A percentile compares a stretch with the other conserved stretches of the same genome.
Conservation (phyloP, 2,329 filamentous ascomycete genomes). For the Cladosporium sp. region DNA sequence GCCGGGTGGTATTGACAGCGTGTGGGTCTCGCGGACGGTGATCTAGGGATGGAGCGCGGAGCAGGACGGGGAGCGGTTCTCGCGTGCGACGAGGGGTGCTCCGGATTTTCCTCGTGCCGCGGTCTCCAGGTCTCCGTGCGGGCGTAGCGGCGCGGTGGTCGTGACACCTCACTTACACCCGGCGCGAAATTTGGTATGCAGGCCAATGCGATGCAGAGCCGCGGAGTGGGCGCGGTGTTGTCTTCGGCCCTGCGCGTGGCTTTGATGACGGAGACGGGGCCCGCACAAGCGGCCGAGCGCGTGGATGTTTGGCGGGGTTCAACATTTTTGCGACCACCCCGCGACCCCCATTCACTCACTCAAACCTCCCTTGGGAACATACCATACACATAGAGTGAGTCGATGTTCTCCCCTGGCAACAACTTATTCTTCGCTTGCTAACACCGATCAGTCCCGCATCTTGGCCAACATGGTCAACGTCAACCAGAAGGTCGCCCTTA, state of each 20-base stretch:
- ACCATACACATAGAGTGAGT: slow-evolving; percentile 6
- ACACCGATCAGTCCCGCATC: too few species aligned
- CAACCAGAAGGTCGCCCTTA: slow-evolving; percentile 64
- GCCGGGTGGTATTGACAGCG: neutral
- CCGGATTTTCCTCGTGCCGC: neutral
- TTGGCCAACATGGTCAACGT: slow-evolving; percentile 42
- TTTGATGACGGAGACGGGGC: too few species aligned
- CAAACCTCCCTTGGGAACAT: neutral
- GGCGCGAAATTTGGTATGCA: too few species aligned
- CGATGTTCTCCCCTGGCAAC: neutral
- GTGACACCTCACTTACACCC: too few species aligned
- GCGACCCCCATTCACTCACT: neutral
- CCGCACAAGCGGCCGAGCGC: neutral
- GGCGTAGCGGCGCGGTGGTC: too few species aligned
- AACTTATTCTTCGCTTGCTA: neutral
- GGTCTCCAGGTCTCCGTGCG: neutral
- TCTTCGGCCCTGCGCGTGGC: too few species aligned
- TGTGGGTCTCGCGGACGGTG: neutral
- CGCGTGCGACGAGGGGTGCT: neutral
- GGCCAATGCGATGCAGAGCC: too few species aligned
- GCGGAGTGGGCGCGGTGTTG: too few species aligned
- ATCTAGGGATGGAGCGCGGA: neutral
- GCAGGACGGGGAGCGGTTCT: neutral
- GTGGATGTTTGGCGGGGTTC: slow-evolving; percentile 8
- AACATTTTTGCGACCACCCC: slow-evolving; percentile 4